Evolutionary conservation across 495 filamentous ascomycete species (phyloP).

Genomic region (Pseudoneurospora amorphoporcata): DNA sequence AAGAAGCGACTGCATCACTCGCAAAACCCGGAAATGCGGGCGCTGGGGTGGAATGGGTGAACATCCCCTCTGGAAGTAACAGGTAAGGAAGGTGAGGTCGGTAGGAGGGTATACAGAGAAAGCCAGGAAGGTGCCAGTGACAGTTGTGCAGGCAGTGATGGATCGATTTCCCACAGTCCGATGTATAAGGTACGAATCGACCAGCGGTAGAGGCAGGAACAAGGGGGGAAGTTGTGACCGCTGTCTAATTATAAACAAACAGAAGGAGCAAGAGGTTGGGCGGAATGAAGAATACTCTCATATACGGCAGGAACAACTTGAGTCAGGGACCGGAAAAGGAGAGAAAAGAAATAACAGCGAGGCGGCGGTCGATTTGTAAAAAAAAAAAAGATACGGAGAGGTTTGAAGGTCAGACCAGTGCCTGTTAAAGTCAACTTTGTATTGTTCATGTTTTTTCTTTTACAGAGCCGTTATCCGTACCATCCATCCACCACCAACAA

Average conservation of each 20-base stretch:
- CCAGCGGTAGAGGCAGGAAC: not conserved
- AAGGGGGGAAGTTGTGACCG: not conserved
- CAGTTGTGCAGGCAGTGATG: not conserved
- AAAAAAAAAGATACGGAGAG: not conserved
- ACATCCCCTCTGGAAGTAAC: slow-evolving; percentile 32
- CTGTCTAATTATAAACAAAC: not conserved
- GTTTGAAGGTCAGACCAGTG: not conserved
- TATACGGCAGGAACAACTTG: not conserved
- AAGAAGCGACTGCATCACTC: slow-evolving; percentile 28
- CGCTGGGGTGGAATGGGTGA: slow-evolving; percentile 38
- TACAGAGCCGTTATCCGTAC: not conserved
- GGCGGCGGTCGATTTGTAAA: not conserved
- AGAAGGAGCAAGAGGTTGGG: not conserved
- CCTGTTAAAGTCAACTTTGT: not conserved
- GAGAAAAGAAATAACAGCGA: not conserved
- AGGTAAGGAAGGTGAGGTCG: not conserved
- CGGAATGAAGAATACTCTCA: not conserved
- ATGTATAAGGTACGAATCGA: not conserved
- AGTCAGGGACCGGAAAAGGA: not conserved
- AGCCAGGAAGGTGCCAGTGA: not conserved
- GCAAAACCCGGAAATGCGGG: slow-evolving; percentile 34
- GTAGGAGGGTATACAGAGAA: not conserved
- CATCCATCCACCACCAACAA: not conserved
- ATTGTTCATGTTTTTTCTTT: not conserved
- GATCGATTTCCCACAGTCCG: not conserved